Evolutionary conservation across 2,329 filamentous ascomycete species (phyloP).

Genomic region (Cladophialophora chaetospira): DNA sequence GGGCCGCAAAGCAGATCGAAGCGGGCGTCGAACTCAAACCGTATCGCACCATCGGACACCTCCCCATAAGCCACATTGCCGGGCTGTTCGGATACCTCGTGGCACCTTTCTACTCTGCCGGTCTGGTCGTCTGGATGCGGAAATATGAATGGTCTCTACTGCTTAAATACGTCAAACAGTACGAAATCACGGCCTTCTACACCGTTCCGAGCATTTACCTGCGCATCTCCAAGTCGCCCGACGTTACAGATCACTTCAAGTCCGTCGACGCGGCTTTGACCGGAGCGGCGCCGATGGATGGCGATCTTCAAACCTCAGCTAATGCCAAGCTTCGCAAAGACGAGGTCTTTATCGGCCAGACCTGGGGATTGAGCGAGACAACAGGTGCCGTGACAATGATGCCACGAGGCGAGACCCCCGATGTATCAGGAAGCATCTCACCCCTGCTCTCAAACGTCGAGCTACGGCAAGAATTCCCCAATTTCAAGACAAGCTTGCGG

Average conservation of each 20-base stretch:
- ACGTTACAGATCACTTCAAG: conserved; percentile 59
- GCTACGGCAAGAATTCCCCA: conserved; percentile 20
- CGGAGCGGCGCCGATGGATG: conserved; percentile 60
- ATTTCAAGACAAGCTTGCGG: background rate
- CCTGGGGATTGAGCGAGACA: conserved; percentile 63
- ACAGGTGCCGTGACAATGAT: conserved; percentile 50
- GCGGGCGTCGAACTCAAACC: conserved; percentile 36
- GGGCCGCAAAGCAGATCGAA: conserved; percentile 35
- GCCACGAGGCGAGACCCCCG: conserved; percentile 43
- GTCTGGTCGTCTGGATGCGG: conserved; percentile 63
- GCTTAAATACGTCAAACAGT: conserved; percentile 54
- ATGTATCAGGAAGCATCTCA: conserved; percentile 52
- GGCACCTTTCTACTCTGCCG: conserved; percentile 50
- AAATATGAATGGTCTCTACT: conserved; percentile 61
- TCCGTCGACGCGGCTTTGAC: conserved; percentile 51
- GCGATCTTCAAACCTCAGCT: conserved; percentile 56
- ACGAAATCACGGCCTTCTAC: conserved; percentile 58
- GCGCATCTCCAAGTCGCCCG: conserved; percentile 58
- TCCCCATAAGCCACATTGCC: conserved; percentile 52
- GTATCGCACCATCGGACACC: conserved; percentile 48
- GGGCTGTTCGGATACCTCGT: conserved; percentile 52
- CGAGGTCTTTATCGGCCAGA: conserved; percentile 51
- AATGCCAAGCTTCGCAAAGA: conserved; percentile 51
- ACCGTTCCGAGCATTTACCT: conserved; percentile 64
- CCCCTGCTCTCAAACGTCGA: conserved; percentile 39